Conservation (phyloP, 257 asterid species). For the Penstemon barbatus region DNA sequence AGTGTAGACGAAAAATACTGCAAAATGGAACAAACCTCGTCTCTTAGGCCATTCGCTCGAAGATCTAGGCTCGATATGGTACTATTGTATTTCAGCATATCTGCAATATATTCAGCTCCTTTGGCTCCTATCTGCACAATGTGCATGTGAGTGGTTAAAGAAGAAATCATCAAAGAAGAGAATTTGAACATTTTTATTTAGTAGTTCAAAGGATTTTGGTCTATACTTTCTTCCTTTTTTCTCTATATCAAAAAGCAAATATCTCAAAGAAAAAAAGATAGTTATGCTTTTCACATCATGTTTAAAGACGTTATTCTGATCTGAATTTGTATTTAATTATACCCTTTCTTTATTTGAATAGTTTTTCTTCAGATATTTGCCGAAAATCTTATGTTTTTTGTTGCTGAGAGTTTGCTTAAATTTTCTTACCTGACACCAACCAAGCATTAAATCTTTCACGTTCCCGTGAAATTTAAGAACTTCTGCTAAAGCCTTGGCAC, state of each 20-base stretch:
- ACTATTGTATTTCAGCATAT: slow-evolving; percentile 84
- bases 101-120: slow-evolving; percentile 85
- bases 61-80: slow-evolving; percentile 78
- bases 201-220: no score
- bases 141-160: slow-evolving; percentile 22
- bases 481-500: slow-evolving; percentile 86
- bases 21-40: slow-evolving; percentile 57
- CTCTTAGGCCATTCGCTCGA: slow-evolving; percentile 93
- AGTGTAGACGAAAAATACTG: background rate
- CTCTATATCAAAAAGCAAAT: no score
- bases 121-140: slow-evolving; percentile 70
- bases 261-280: no score
- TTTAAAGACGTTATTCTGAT: no score
- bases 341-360: no score
- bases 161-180: background rate
- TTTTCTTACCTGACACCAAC: slow-evolving; percentile 92
- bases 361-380: background rate
- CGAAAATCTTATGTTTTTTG: background rate
- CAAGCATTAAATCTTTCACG: slow-evolving; percentile 78
- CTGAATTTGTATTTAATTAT: no score
- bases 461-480: slow-evolving; percentile 90
- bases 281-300: no score
- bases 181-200: no score
- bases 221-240: no score
- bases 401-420: background rate